phyloP scores from a whole-genome alignment of 2,329 filamentous ascomycete genomes.

The Colletotrichum falcatum region DNA sequence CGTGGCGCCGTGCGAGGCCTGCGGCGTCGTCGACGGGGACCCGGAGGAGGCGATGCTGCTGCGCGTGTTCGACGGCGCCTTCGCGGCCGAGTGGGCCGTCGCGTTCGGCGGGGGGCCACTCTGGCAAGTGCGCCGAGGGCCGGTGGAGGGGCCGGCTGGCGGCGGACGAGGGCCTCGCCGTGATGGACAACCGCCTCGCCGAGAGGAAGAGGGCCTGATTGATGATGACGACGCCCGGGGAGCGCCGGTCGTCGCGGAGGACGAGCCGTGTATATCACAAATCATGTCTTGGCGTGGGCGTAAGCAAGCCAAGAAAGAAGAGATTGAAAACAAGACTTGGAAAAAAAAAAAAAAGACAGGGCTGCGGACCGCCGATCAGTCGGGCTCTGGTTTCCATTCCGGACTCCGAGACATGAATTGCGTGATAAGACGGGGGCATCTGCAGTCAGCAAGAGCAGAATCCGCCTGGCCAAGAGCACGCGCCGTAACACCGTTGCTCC shows the following conservation, averaged over 20 bases:
- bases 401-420: not conserved
- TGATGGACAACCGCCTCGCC: too few relatives aligned
- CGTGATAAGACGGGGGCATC: not conserved
- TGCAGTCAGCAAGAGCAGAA: constrained; percentile 2
- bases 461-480: constrained; percentile 7
- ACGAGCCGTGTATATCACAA: not conserved
- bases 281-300: not conserved
- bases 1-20: constrained; percentile 20
- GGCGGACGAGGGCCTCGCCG: not conserved
- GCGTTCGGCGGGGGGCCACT: constrained; percentile 22
- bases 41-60: constrained; percentile 28
- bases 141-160: constrained; percentile 22
- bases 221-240: too few relatives aligned
- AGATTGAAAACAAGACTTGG: too few relatives aligned
- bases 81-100: constrained; percentile 16
- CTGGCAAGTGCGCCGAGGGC: constrained; percentile 16
- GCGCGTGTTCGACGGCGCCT: constrained; percentile 16
- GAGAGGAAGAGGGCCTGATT: too few relatives aligned
- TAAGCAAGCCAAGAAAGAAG: not conserved
- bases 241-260: not conserved
- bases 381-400: constrained; percentile 4
- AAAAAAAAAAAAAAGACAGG: constrained; percentile 1
- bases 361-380: constrained; percentile 8
- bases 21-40: constrained; percentile 20
- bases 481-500: not conserved